Conservation (phyloP, 768 basidiomycete species). For the Pleurotus giganteus region DNA sequence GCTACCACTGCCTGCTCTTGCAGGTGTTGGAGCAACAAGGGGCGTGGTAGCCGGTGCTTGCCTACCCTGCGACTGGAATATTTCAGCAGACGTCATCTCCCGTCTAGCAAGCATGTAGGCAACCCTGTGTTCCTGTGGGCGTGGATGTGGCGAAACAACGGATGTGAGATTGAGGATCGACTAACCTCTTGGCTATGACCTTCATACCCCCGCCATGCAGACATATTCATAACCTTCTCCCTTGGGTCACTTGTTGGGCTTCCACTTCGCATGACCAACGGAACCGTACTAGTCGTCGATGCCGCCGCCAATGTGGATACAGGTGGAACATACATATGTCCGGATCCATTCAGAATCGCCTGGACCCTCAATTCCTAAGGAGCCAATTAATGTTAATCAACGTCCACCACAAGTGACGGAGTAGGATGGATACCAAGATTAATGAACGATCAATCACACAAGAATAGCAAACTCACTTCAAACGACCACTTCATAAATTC, state of each 20-base stretch:
- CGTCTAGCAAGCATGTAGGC: background rate
- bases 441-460: background rate
- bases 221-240: constrained; percentile 2
- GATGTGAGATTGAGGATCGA: background rate
- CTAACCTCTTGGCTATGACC: constrained; percentile 1
- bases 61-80: background rate
- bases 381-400: background rate
- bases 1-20: background rate
- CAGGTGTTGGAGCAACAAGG: background rate
- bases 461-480: background rate
- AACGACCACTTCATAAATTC: constrained; percentile 1
- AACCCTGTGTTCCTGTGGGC: background rate
- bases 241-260: background rate
- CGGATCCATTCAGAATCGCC: background rate
- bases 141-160: background rate
- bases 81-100: constrained; percentile 9
- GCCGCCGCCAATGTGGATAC: background rate
- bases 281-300: background rate
- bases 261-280: background rate
- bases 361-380: constrained; percentile 2
- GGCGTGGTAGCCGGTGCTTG: background rate
- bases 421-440: background rate
- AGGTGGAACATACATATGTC: background rate
- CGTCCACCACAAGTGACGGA: background rate
- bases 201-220: background rate